Evolutionary conservation across 305 asterid species (phyloP).

Genomic region (Fraxinus sp.): DNA sequence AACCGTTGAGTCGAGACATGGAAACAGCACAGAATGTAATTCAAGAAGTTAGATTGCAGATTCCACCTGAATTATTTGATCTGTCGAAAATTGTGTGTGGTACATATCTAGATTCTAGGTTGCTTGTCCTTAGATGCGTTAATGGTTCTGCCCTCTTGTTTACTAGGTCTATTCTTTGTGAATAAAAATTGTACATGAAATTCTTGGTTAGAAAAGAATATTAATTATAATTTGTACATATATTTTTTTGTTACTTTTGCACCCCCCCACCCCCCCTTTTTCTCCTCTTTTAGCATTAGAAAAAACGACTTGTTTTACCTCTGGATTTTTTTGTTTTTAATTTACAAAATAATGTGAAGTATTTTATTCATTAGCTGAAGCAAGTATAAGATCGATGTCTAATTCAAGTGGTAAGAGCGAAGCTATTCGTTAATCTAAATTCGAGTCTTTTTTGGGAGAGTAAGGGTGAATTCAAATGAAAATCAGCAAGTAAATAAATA

Average conservation of each 20-base stretch:
- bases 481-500: background rate
- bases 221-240: background rate
- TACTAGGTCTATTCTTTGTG: conserved; percentile 43
- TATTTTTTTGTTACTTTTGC: background rate
- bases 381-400: background rate
- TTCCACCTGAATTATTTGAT: conserved; percentile 87
- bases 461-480: background rate
- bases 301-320: background rate
- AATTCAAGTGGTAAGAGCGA: background rate
- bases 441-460: background rate
- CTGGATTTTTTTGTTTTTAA: background rate
- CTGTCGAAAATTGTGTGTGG: conserved; percentile 75
- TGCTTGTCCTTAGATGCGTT: conserved; percentile 63
- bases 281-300: background rate
- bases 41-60: conserved; percentile 61
- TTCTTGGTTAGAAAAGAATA: background rate
- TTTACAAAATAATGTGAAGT: background rate
- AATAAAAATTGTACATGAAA: conserved; percentile 18
- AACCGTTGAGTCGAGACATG: conserved; percentile 45
- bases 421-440: background rate
- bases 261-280: too few relatives aligned
- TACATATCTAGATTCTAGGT: conserved; percentile 73
- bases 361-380: background rate
- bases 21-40: conserved; percentile 50
- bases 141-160: conserved; percentile 73